Evolutionary conservation across 306 rosid genomes (phyloP), one percentile per base, ranked within the genome.

Genomic region (Quercus robur): DNA sequence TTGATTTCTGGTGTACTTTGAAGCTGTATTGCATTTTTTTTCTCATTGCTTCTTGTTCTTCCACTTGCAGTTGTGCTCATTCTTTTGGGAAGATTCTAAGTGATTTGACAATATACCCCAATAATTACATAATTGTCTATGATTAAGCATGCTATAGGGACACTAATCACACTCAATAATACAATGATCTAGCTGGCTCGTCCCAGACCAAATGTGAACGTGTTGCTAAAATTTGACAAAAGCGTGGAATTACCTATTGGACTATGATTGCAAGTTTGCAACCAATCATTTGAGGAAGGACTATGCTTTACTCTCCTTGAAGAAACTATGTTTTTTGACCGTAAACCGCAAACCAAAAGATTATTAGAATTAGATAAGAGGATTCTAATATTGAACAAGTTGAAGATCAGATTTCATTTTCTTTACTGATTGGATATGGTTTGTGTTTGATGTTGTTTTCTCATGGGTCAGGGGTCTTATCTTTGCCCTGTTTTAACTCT

Each of bases 391-490:
- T 30, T 19, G 56, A 9, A 79, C 33, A 33, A n/a, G 25, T 67
- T 23, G 71, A 58, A 81, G 71, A n/a, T 81, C 13, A 57, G 15
- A 75, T 70, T 72, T 81, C 72, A 5, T 23, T 4, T 80, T 78
- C 26, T n/a, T 58, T 11, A 74, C 54, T 23, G 74, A 68, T 64
- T 30, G 41, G 55, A 64, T 66, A 51, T 12, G 18, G 58, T 18
- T 19, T 56, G 59, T 56, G 52, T 68, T 81, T 81, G 75, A 14
- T 31, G 69, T 41, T 76, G 55, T 35, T 75, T 35, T 75, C 17
- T 59, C 28, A 44, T 70, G 33, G 33, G 33, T 15, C 10, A 28
- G 1, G 23, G 58, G 14, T 38, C 31, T 58, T 57, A 35, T 26
- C 28, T 75, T 26, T 57, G 20, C 62, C 15, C 17, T 41, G 17